Conservation (phyloP, 2,329 filamentous ascomycete genomes). For the Ceratocystis huliohia region DNA sequence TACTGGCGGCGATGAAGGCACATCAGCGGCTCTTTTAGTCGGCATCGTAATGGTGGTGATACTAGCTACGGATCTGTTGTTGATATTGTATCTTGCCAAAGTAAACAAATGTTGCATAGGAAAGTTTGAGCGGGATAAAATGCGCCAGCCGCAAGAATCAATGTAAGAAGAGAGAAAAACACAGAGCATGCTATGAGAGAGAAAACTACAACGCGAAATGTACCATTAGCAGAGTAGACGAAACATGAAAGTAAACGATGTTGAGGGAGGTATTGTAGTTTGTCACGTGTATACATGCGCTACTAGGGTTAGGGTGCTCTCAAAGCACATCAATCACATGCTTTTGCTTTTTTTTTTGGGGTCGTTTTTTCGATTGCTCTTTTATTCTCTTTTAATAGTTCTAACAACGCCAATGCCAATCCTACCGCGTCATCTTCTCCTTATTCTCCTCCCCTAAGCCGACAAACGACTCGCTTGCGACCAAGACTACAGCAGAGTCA, state of each 20-base stretch:
- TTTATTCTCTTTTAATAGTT: neutral
- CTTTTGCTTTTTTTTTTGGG: too few species aligned
- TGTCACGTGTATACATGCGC: neutral
- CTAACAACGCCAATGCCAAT: neutral
- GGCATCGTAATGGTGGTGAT: constrained; percentile 11
- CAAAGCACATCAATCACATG: neutral
- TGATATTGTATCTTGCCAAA: neutral
- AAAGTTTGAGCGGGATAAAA: neutral
- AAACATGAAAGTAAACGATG: neutral
- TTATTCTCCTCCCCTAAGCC: neutral
- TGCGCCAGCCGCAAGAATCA: neutral
- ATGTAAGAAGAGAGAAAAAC: neutral
- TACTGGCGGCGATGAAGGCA: constrained; percentile 12
- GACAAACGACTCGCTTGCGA: neutral
- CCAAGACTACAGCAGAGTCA: neutral
- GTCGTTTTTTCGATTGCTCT: neutral
- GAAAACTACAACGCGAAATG: neutral
- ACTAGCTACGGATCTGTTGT: too few species aligned
- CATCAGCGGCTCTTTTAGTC: constrained; percentile 10
- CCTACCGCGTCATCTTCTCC: neutral
- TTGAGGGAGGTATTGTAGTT: too few species aligned
- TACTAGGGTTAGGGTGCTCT: neutral
- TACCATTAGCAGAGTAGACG: too few species aligned
- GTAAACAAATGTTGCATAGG: neutral
- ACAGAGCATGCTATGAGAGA: neutral